Evolutionary conservation across 2,329 filamentous ascomycete genomes (phyloP), one percentile per base, ranked within the genome.

Genomic region (Cladorrhinum sp.): DNA sequence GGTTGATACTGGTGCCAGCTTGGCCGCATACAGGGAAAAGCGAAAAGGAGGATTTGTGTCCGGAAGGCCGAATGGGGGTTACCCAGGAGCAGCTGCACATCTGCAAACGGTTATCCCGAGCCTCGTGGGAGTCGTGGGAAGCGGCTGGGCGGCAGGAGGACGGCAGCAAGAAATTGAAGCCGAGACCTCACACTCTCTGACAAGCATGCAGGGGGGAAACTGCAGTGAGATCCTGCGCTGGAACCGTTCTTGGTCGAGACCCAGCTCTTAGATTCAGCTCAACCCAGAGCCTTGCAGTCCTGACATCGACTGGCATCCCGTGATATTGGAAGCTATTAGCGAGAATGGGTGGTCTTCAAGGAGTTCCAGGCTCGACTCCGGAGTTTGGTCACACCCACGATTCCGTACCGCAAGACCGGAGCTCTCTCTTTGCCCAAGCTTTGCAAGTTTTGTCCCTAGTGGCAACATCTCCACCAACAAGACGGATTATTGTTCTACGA

Each of bases 61-160:
- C 66, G 65, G 63, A 62, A 64, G 57, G 41, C 65, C 64, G 49
- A 66, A 67, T 65, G 49, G 29, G 60, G 65, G 60, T 29, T 63
- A 49, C 49, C 41, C 24, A 49, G 36, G 55, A 49, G 5, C 24
- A 51, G 58, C 63, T 49, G 55, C 45, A 23, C 55, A 61, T 10
- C 62, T 63, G 50, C 55, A 62, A 64, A 61, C 54, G 58, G 60
- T 45, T 62, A 58, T 61, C 51, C 64, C 61, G 58, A 63, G 55
- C 62, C 51, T 60, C 55, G 53, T 24, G 29, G 16, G 50, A 23
- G 22, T 4, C 23, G 50, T 23, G 49, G 60, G 25, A 49, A 52
- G n/a, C 51, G 51, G 52, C 38, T 51, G 29, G 49, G 50, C 52
- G 18, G 45, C 22, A 36, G 7, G 25, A n/a, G 13, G n/a, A n/a